Evolutionary conservation across 305 asterid species (phyloP).

Genomic region (Solanum chacoense): DNA sequence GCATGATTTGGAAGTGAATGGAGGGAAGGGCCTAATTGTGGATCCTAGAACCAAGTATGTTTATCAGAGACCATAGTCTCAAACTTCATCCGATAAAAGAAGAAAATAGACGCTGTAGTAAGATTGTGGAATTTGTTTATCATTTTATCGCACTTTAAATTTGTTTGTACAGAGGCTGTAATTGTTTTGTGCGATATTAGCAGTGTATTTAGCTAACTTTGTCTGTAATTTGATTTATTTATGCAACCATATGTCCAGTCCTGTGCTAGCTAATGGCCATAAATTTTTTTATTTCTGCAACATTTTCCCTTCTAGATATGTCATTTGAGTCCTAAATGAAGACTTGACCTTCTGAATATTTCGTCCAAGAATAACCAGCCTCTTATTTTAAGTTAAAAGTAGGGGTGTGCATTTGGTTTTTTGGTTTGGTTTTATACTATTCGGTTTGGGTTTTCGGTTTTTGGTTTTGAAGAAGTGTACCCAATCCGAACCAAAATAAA

Average conservation of each 20-base stretch:
- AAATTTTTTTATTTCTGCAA: background rate
- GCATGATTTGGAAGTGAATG: conserved; percentile 95
- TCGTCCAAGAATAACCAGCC: background rate
- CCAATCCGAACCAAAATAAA: too few species aligned
- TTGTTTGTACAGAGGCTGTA: background rate
- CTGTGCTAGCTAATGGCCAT: background rate
- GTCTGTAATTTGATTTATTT: background rate
- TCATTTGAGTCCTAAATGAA: background rate
- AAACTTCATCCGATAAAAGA: background rate
- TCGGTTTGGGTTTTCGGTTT: too few species aligned
- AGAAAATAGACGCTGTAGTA: background rate
- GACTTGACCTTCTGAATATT: background rate
- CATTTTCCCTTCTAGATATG: background rate
- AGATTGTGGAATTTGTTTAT: background rate
- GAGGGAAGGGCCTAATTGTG: conserved; percentile 84
- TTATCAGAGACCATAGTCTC: conserved; percentile 51
- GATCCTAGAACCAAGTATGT: conserved; percentile 93
- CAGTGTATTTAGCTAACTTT: background rate
- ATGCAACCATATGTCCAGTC: background rate
- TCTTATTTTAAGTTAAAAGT: too few species aligned
- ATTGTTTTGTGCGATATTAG: background rate
- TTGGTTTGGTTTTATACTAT: too few species aligned
- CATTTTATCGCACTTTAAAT: background rate
- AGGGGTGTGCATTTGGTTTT: too few species aligned
- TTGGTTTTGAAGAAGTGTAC: too few species aligned